A percentile compares a stretch with the other conserved stretches of the same genome.
phyloP scores from a whole-genome alignment of 176 grass and related monocot species.

The Ampelocalamus luodianensis region DNA sequence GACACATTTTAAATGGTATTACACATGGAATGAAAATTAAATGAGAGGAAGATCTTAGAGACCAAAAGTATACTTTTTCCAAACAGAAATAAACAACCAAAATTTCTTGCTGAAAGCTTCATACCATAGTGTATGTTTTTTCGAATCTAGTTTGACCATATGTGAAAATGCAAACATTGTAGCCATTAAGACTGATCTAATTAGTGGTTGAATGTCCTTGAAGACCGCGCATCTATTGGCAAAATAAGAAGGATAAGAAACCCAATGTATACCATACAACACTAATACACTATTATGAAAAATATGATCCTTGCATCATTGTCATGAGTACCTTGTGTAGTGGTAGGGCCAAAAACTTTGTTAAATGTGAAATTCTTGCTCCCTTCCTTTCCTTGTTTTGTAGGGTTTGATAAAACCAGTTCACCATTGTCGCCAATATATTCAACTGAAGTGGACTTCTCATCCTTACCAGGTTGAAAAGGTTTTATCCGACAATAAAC shows the following conservation, averaged over 20 bases:
- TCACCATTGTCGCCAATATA: slow-evolving; percentile 75
- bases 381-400: slow-evolving; percentile 78
- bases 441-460: slow-evolving; percentile 56
- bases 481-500: slow-evolving; percentile 92
- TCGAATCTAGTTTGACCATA: slow-evolving; percentile 99
- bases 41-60: too few species aligned
- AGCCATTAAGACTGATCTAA: slow-evolving; percentile 95
- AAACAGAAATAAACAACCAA: slow-evolving; percentile 27
- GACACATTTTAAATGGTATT: too few species aligned
- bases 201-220: slow-evolving; percentile 77
- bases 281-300: not conserved
- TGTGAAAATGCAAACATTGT: slow-evolving; percentile 96
- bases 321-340: slow-evolving; percentile 71
- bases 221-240: slow-evolving; percentile 76
- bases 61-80: too few species aligned
- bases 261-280: not conserved
- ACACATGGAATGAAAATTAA: too few species aligned
- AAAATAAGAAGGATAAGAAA: slow-evolving; percentile 46
- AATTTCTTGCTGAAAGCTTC: slow-evolving; percentile 30
- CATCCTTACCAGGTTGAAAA: slow-evolving; percentile 69
- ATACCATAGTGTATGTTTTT: slow-evolving; percentile 98
- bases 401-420: slow-evolving; percentile 72
- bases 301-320: slow-evolving; percentile 1
- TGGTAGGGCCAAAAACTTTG: slow-evolving; percentile 78
- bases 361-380: slow-evolving; percentile 85